phyloP scores from a whole-genome alignment of 2,329 filamentous ascomycete genomes.

The Bipolaris cookei region DNA sequence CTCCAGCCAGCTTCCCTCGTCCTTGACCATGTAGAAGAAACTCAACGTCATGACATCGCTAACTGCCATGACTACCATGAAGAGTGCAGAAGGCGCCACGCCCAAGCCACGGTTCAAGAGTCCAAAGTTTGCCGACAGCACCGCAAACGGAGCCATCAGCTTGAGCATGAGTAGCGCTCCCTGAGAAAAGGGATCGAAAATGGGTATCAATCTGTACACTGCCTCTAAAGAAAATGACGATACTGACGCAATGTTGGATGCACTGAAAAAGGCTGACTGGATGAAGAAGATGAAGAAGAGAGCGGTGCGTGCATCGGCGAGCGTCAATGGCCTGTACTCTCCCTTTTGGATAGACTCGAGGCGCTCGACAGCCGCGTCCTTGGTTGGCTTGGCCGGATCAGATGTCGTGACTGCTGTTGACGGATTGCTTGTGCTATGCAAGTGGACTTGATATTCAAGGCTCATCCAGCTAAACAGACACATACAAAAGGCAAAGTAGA shows the following conservation, averaged over 20 bases:
- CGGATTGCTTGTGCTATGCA: conserved; percentile 40
- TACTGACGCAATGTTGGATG: conserved; percentile 92
- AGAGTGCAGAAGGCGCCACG: conserved; percentile 85
- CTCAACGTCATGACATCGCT: conserved; percentile 91
- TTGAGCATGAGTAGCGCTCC: conserved; percentile 86
- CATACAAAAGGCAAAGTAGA: conserved; percentile 88
- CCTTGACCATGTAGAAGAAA: conserved; percentile 97
- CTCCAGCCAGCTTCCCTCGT: conserved; percentile 96
- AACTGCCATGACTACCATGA: conserved; percentile 86
- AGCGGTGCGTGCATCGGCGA: conserved; percentile 85
- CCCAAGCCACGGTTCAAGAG: conserved; percentile 85
- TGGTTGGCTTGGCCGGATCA: conserved; percentile 49
- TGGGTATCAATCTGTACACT: conserved; percentile 82
- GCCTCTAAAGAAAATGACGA: conserved; percentile 93
- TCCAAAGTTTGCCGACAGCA: conserved; percentile 92
- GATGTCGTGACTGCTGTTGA: conserved; percentile 17
- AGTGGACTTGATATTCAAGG: conserved; percentile 80
- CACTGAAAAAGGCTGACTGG: conserved; percentile 96
- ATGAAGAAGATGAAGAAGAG: conserved; percentile 95
- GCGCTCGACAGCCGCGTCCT: conserved; percentile 43
- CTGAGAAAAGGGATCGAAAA: conserved; percentile 94
- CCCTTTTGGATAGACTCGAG: conserved; percentile 40
- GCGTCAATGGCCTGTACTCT: conserved; percentile 70
- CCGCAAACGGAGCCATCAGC: conserved; percentile 88
- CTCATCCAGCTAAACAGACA: conserved; percentile 87